phyloP scores from a whole-genome alignment of 257 asterid species.

The Thymus quinquecostatus region DNA sequence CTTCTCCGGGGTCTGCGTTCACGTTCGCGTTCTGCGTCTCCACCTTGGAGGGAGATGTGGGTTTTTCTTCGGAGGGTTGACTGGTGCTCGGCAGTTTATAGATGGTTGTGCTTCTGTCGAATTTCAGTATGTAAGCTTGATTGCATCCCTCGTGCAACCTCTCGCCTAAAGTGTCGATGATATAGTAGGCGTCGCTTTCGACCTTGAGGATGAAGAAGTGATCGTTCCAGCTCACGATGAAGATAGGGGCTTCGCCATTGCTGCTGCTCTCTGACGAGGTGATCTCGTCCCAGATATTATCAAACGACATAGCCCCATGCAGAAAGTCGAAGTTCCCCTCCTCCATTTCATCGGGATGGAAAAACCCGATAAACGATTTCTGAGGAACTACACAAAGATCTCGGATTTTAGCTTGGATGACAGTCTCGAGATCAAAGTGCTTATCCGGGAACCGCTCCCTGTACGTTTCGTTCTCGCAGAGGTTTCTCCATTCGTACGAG shows the following conservation, averaged over 20 bases:
- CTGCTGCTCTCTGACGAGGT: constrained; percentile 38
- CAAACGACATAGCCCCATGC: constrained; percentile 95
- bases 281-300: constrained; percentile 91
- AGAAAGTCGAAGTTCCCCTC: constrained; percentile 76
- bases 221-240: constrained; percentile 93
- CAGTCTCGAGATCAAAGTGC: constrained; percentile 95
- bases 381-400: constrained; percentile 62
- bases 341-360: constrained; percentile 73
- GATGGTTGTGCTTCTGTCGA: constrained; percentile 61
- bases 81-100: constrained; percentile 45
- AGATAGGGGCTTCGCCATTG: constrained; percentile 55
- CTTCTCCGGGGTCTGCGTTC: constrained; percentile 28
- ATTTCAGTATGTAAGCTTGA: constrained; percentile 90
- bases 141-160: constrained; percentile 88
- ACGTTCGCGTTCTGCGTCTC: constrained; percentile 32
- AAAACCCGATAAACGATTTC: constrained; percentile 88
- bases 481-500: constrained; percentile 92
- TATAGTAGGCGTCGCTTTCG: constrained; percentile 72
- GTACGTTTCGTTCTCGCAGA: constrained; percentile 70
- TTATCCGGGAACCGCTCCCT: constrained; percentile 74
- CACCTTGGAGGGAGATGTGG: constrained; percentile 30
- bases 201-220: constrained; percentile 91
- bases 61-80: constrained; percentile 52
- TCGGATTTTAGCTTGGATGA: constrained; percentile 74
- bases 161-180: constrained; percentile 92